Base-by-base conservation (phyloP, 2,329 filamentous ascomycete species). In the Venturia asperata region DNA sequence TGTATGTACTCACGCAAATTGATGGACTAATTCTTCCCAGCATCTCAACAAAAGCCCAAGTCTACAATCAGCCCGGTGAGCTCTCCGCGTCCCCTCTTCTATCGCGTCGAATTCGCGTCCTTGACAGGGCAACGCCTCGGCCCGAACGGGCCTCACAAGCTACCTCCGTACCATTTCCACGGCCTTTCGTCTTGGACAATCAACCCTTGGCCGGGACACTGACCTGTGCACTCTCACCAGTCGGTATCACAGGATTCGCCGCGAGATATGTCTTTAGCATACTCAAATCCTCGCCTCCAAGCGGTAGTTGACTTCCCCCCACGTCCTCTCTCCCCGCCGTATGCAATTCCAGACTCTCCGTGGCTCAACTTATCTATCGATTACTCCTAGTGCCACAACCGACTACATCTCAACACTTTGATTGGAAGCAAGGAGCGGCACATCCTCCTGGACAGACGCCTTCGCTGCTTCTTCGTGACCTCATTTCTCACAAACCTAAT, bases 341-440 rank as follows among this genome's bases (percentile, higher is more conserved):
- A 47, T 34, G 27, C 30, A 34, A 7, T 58, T 58, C 52, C 49
- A 56, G 11, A 58, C 52, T 58, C 30, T 55, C 52, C 52, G 37
- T 37, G 52, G 52, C 27, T 58, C 30, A 21, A 58, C 52, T 58
- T 58, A 58, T 58, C 30, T 58, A 37, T 17, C 15, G 30, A 58
- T 15, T 39, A 37, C 30, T 58, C 52, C 52, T 58, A 58, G 52
- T 58, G 27, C 52, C 49, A 37, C 27, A 19, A 10, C 17, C 37
- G 27, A n/a, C 52, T 37, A 58, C 52, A 58, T 37, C 30, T 58
- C 52, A 58, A 39, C 52, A 58, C 52, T 58, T 58, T 37, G 30
- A n/a, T 58, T 58, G 24, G 7, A 52, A 27, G 21, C 21, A 30
- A 15, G 21, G 47, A 58, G 52, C 30, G 30, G 52, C 2, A 37